Evolutionary conservation across 1,139 yeast genomes (phyloP).

Genomic region (Sugiyamaella neomexicana): DNA sequence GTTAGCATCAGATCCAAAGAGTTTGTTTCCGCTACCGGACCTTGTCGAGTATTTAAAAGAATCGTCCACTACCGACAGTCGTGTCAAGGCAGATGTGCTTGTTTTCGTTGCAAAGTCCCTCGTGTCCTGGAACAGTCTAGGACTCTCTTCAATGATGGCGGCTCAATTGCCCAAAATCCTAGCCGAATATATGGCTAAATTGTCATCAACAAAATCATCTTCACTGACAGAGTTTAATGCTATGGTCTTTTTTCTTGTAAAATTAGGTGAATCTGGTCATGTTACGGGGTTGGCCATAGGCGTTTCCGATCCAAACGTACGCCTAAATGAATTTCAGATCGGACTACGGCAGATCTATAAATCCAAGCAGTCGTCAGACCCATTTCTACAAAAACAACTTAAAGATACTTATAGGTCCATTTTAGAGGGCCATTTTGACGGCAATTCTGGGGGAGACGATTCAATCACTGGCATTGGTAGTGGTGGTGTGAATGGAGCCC

Average conservation of each 20-base stretch:
- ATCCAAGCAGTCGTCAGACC: not conserved
- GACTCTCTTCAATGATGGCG: conserved; percentile 9
- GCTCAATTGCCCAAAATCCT: not conserved
- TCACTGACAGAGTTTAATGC: conserved; percentile 1
- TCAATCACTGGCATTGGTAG: not conserved
- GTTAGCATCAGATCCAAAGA: conserved; percentile 35
- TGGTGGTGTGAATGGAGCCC: not conserved
- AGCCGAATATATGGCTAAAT: conserved; percentile 6
- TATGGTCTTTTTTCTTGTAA: conserved; percentile 6
- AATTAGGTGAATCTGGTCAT: conserved; percentile 4
- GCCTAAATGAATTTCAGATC: not conserved
- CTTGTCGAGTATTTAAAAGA: conserved; percentile 26
- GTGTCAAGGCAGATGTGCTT: conserved; percentile 4
- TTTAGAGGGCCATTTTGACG: not conserved
- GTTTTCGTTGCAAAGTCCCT: conserved; percentile 11
- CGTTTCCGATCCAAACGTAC: not conserved
- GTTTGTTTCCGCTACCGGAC: conserved; percentile 30
- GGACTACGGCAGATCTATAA: not conserved
- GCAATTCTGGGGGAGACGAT: not conserved
- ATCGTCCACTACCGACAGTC: not conserved
- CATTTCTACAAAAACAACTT: conserved; percentile 2
- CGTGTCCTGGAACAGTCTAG: conserved; percentile 4
- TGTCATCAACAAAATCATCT: not conserved
- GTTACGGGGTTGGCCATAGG: not conserved
- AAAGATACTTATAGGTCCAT: not conserved